Evolutionary conservation across 192 early-diverging fungal species (phyloP).

Genomic region (Coemansia sp.): DNA sequence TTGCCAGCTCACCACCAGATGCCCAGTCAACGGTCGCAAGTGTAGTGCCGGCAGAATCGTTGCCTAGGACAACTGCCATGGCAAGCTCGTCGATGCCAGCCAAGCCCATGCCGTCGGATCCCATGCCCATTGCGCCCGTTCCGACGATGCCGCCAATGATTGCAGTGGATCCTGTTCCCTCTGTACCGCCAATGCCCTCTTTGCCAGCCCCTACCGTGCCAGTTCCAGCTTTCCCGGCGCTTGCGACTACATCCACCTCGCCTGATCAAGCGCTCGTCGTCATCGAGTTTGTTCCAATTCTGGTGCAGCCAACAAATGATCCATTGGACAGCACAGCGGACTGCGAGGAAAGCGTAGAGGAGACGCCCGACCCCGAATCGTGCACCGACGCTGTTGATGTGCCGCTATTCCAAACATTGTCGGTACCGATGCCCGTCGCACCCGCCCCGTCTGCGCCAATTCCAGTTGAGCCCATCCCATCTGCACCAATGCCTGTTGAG

Average conservation of each 20-base stretch:
- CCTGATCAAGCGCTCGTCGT: slow-evolving; percentile 13
- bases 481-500: slow-evolving; percentile 6
- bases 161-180: not conserved
- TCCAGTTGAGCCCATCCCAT: slow-evolving; percentile 11
- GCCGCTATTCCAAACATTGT: not conserved
- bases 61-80: not conserved
- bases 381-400: not conserved
- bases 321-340: not conserved
- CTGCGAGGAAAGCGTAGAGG: not conserved
- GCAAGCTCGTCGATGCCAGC: not conserved
- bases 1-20: slow-evolving; percentile 27
- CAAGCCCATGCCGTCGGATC: slow-evolving; percentile 4
- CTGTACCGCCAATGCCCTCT: not conserved
- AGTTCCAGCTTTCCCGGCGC: not conserved
- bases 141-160: not conserved
- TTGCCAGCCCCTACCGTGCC: not conserved
- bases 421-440: not conserved
- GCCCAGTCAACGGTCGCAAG: slow-evolving; percentile 2
- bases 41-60: not conserved
- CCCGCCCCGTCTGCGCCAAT: slow-evolving; percentile 13
- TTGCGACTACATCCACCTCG: not conserved
- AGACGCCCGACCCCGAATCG: not conserved
- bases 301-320: slow-evolving; percentile 7
- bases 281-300: slow-evolving; percentile 20
- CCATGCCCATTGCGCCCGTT: not conserved